Evolutionary conservation across 2,329 filamentous ascomycete species (phyloP), one percentile per base, ranked within the genome.

Genomic region (Trematosphaeria pertusa): DNA sequence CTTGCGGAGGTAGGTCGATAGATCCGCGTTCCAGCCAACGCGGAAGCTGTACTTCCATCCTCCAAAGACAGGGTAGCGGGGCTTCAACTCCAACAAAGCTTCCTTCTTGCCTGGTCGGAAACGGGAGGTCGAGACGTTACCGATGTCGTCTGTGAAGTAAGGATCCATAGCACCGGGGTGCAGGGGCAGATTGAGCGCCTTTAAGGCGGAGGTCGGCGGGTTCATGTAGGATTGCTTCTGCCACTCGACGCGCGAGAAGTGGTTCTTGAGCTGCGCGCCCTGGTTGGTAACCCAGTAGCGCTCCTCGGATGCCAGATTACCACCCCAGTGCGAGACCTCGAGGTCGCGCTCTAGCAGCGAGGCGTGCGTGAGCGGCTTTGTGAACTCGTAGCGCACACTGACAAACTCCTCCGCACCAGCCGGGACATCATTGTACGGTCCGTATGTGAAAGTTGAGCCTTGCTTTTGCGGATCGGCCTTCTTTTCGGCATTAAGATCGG

Each of bases 11-110:
- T 89, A 94, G 46, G 83, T 84, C 63, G 85, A 85, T 20, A 95
- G 80, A 58, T 96, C 85, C 41, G 89, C 87, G 76, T 97, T 95
- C 94, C 94, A 99, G 59, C 94, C 94, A 46, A 97, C 86, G 48
- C 88, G 90, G 79, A 97, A 99, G 57, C 89, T 94, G 75, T 97
- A 97, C 74, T 96, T 96, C 94, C 94, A 99, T 50, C 90, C 91
- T 50, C 94, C 94, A 64, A 97, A 99, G 18, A 99, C 73, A n/a
- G 94, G 94, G 73, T 96, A 99, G 41, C 94, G 85, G 15, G 94
- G 94, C 79, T 92, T 94, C 54, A 97, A 81, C 73, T 97, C 92
- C 20, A 99, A 82, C 32, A 87, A 77, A n/a, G 89, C 87, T 73
- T 93, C 89, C 17, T 88, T 85, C 69, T 81, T 83, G 69, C 84